Base-by-base conservation (phyloP, 768 basidiomycete species). In the Mycena sanguinolenta region DNA sequence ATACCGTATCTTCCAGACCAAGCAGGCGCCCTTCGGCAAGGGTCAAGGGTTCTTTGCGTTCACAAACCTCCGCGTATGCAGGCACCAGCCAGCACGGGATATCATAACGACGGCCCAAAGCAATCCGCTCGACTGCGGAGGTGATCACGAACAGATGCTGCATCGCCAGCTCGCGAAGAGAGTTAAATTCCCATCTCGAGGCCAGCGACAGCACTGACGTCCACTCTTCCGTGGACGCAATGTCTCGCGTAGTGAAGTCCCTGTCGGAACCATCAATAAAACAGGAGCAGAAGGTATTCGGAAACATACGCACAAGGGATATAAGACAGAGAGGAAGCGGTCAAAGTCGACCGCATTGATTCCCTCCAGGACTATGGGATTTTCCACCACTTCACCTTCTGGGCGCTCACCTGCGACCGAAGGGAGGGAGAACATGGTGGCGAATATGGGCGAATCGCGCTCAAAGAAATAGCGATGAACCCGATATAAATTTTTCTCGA, bases 311-410 rank as follows among this genome's bases (percentile, higher is more conserved):
- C 69, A 89, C 88, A 81, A 78, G 39, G 86, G 86, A 70, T 89
- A 90, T 39, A 90, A 83, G 1, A 89, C 79, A 77, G 84, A 83
- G 2, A 90, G 82, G 61, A 89, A 82, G 9, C 84, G 82, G 57
- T 84, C 81, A 70, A 90, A 90, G 67, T 88, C 87, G 46, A 79
- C 76, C 9, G 81, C 76, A 44, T 75, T 77, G 42, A 85, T 78
- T 16, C 84, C 84, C 12, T 85, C 81, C 3, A 89, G 79, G 16
- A 78, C 71, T 65, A 84, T 84, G 0, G 83, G 81, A 44, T 79
- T 77, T 4, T 67, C 42, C 62, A 84, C 81, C 0, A 72, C 73
- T 53, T 76, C 77, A 8, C 84, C 83, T 67, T 79, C 71, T 16
- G 71, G 70, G 14, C 60, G 69, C 49, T 70, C 67, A 17, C 65